Evolutionary conservation across 495 filamentous ascomycete genomes (phyloP).

Genomic region (Glarea lozoyensis): DNA sequence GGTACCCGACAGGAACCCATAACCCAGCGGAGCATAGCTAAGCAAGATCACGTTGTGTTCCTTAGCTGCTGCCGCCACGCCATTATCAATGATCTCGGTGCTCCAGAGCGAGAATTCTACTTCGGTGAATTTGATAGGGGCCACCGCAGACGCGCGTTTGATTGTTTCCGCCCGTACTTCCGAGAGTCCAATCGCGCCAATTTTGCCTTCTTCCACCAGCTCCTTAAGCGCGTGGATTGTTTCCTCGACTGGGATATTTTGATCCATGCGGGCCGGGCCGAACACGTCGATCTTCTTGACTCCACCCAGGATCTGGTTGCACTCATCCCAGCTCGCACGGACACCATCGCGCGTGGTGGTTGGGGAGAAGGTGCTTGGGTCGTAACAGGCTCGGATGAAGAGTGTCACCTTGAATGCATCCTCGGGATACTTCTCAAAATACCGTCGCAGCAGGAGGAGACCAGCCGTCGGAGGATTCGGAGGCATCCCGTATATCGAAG

Average conservation of each 20-base stretch:
- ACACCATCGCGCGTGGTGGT: constrained; percentile 37
- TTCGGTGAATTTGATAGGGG: constrained; percentile 63
- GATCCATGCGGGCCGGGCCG: constrained; percentile 63
- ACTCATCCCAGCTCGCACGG: constrained; percentile 57
- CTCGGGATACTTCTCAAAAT: constrained; percentile 55
- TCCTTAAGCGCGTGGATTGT: constrained; percentile 30
- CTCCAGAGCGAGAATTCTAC: constrained; percentile 48
- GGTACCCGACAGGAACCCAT: constrained; percentile 10
- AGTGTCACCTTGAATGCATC: constrained; percentile 54
- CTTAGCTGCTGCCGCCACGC: background rate
- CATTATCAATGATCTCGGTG: background rate
- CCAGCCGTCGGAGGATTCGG: background rate
- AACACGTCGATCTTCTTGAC: constrained; percentile 76
- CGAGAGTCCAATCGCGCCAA: constrained; percentile 65
- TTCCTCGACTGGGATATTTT: constrained; percentile 34
- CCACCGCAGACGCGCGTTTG: constrained; percentile 55
- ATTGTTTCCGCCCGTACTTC: constrained; percentile 68
- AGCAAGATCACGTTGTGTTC: background rate
- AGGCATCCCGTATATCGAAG: background rate
- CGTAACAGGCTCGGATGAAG: constrained; percentile 49
- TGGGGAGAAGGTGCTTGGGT: background rate
- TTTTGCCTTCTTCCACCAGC: constrained; percentile 56
- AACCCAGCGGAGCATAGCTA: constrained; percentile 9
- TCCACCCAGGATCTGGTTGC: constrained; percentile 49
- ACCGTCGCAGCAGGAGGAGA: constrained; percentile 44